Evolutionary conservation across 2,329 filamentous ascomycete species (phyloP), one percentile per base, ranked within the genome.

Genomic region (Septoria petroselini): DNA sequence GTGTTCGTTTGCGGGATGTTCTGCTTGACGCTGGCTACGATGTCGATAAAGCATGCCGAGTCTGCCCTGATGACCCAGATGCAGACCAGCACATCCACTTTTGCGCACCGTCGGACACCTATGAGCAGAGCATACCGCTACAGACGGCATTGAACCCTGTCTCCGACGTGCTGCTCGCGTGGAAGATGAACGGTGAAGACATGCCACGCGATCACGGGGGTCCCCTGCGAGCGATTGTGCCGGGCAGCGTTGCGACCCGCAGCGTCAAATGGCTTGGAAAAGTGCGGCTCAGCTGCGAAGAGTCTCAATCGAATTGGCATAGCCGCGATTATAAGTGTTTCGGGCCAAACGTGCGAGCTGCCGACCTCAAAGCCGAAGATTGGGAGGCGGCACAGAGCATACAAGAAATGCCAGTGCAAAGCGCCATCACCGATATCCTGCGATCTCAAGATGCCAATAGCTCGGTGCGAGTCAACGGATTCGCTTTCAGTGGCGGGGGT

Each of bases 101-200:
- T 58, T 52, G 50, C 31, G 57, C 57, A 4, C 57, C 57, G 1
- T 41, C 47, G 7, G 57, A 59, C 35, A 59, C 57, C 19, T 59
- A 59, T 30, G 57, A 59, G 49, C 57, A 59, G 25, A 58, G 55
- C 3, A 58, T 59, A 17, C 57, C 57, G 9, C 41, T 59, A 6
- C 53, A 55, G 71, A 75, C 7, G 79, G 78, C 9, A 68, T 79
- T 40, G 80, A 84, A 64, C 79, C 81, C 11, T 83, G 84, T 61
- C 76, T 76, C 50, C 74, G 81, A 11, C 21, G 84, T 87, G 0
- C 71, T 87, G 41, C 72, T 87, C 0, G 80, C 79, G 0, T 87
- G 82, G 82, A 80, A 85, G 60, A 87, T 87, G 84, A 87, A 87
- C 55, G 83, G 79, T 4, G 71, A 84, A 53, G 73, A 74, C 0